phyloP scores from a whole-genome alignment of 163 green algal genomes.

The Prototheca wickerhamii region DNA sequence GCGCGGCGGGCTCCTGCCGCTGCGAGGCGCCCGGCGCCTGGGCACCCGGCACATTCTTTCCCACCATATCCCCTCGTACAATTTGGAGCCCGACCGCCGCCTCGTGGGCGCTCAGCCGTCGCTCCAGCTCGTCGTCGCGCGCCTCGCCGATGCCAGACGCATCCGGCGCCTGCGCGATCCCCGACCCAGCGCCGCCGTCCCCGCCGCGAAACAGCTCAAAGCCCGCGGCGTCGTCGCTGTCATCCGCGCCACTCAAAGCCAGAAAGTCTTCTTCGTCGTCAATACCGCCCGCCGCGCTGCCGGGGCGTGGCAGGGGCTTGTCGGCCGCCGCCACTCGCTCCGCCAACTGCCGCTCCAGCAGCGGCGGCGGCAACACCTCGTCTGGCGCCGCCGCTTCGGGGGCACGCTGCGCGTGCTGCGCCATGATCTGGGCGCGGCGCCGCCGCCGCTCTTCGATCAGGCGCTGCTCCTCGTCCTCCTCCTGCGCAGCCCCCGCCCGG shows the following conservation, averaged over 20 bases:
- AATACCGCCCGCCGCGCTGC: background rate
- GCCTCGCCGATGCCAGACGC: conserved; percentile 10
- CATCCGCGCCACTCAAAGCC: background rate
- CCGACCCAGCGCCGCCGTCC: background rate
- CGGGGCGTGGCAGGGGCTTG: background rate
- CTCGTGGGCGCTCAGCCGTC: background rate
- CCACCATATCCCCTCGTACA: no score
- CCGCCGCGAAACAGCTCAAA: conserved; percentile 20
- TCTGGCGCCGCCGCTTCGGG: background rate
- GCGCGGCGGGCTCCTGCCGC: background rate
- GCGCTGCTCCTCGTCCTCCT: conserved; percentile 44
- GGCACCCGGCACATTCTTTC: background rate
- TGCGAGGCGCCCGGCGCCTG: background rate
- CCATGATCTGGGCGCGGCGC: conserved; percentile 40
- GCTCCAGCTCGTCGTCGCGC: conserved; percentile 3
- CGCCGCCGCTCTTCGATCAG: conserved; percentile 67
- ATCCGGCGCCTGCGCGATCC: background rate
- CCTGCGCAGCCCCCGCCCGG: background rate
- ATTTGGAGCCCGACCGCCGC: conserved; percentile 1
- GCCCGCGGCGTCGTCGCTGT: conserved; percentile 3
- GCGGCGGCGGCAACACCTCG: background rate
- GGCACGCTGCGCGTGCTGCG: conserved; percentile 24
- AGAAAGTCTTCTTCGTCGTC: conserved; percentile 3
- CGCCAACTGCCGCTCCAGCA: background rate
- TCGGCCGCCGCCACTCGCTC: background rate